Base-by-base conservation (phyloP, 1,139 yeast genomes). In the Geotrichum australiense region DNA sequence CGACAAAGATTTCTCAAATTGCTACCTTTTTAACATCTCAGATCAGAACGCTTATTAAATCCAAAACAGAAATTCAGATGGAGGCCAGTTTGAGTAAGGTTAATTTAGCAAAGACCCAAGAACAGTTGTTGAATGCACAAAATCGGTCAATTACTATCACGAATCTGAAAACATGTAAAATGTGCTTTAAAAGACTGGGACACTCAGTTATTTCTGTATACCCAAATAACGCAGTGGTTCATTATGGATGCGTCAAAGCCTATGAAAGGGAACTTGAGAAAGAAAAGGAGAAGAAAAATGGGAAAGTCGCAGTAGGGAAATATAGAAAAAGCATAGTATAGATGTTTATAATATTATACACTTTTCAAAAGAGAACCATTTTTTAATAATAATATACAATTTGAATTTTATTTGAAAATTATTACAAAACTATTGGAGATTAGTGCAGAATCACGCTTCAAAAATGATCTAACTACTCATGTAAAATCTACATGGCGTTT, bases 111-210 rank as follows among this genome's bases (percentile, higher is more conserved):
- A 54, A 62, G 21, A 55, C 60, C 4, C 67, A 68, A 45, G 62
- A 62, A 28, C 50, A 47, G 36, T 62, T 74, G 19, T 57, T 72
- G 46, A 62, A 56, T 5, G 54, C 51, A 45, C 68, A 51, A 56
- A 70, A 61, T 53, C 67, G 53, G 52, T 63, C 56, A 55, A 68
- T 52, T 48, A 65, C 55, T 21, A 58, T 60, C 50, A 72, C 58
- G 43, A 65, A 55, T 50, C 69, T 53, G 52, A 69, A 60, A 50
- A 67, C 65, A 2, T 86, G 96, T 55, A 56, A 64, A 0, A 69
- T 75, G 12, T 86, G 96, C 59, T 66, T 68, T 20, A 76, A 76
- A 49, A 60, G 71, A 18, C 65, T 84, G 29, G 87, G 87, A 2
- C 71, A 73, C 47, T 72, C 83, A 35, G 80, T 83, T 1, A 63